Evolutionary conservation across 2,329 filamentous ascomycete genomes (phyloP).

Genomic region (Neonectria punicea): DNA sequence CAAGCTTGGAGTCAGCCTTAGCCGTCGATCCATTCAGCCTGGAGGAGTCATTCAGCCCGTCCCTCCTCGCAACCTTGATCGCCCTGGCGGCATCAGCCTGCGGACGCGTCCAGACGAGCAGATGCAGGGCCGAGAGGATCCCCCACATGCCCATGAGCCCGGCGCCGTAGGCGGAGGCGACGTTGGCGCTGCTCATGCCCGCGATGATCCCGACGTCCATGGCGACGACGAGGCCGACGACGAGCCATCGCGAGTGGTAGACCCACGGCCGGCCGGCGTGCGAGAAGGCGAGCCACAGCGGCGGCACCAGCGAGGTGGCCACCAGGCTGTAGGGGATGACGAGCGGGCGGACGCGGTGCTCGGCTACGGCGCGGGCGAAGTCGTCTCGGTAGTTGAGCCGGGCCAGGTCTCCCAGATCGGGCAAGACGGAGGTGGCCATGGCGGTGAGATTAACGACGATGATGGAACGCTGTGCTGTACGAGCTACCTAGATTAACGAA

Average conservation of each 20-base stretch:
- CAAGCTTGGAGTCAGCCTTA: not conserved
- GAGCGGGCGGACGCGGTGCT: conserved; percentile 58
- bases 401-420: conserved; percentile 41
- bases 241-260: conserved; percentile 59
- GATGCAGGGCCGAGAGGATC: conserved; percentile 58
- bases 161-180: conserved; percentile 60
- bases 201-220: conserved; percentile 57
- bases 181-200: conserved; percentile 60
- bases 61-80: conserved; percentile 46
- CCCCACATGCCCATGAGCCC: conserved; percentile 64
- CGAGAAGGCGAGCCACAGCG: conserved; percentile 66
- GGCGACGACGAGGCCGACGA: conserved; percentile 55
- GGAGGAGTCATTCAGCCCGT: not conserved
- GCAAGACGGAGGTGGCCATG: conserved; percentile 17
- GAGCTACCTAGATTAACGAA: not conserved
- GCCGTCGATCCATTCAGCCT: not conserved
- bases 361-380: conserved; percentile 51
- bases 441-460: conserved; percentile 1
- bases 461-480: not conserved
- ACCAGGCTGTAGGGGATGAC: conserved; percentile 63
- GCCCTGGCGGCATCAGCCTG: conserved; percentile 67
- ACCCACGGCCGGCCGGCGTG: conserved; percentile 62
- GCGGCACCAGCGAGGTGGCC: conserved; percentile 59
- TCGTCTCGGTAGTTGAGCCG: conserved; percentile 48
- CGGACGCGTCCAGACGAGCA: conserved; percentile 65